Conservation (phyloP, 2,329 filamentous ascomycete genomes). For the Diaporthe ampelina region DNA sequence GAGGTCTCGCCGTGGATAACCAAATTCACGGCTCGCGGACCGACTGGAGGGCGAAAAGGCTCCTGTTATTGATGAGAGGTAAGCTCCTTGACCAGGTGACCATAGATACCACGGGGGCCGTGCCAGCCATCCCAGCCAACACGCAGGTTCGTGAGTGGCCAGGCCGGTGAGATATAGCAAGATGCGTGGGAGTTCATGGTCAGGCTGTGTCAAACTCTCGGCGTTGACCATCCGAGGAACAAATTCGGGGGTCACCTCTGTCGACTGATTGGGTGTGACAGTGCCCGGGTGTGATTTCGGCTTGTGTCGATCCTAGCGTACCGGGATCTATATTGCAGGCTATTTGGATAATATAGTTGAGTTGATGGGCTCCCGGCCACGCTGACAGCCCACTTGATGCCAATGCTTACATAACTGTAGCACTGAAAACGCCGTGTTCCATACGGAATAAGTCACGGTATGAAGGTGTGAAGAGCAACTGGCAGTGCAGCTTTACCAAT, state of each 20-base stretch:
- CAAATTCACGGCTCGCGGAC: slow-evolving; percentile 20
- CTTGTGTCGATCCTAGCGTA: slow-evolving; percentile 30
- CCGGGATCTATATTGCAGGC: slow-evolving; percentile 34
- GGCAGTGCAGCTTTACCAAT: no score
- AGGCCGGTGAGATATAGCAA: not conserved
- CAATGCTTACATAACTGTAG: not conserved
- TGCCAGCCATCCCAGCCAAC: not conserved
- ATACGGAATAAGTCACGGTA: not conserved
- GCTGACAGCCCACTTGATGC: not conserved
- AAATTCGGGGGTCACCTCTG: not conserved
- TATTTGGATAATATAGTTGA: slow-evolving; percentile 37
- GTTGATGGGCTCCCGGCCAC: not conserved
- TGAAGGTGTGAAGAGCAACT: not conserved
- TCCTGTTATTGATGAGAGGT: not conserved
- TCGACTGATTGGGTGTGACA: slow-evolving; percentile 3
- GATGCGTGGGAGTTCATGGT: not conserved
- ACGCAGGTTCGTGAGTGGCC: not conserved
- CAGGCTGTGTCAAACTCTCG: slow-evolving; percentile 5
- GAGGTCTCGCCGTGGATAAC: not conserved
- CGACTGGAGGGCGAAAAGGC: not conserved
- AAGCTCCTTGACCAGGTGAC: not conserved
- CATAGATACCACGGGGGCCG: not conserved
- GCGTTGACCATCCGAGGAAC: slow-evolving; percentile 25
- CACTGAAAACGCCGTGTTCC: no score
- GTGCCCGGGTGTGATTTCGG: slow-evolving; percentile 1